Percentiles rank a stretch among this genome's conserved stretches.
Evolutionary conservation across 768 basidiomycete genomes (phyloP).

Genomic region (Mycena floridula): DNA sequence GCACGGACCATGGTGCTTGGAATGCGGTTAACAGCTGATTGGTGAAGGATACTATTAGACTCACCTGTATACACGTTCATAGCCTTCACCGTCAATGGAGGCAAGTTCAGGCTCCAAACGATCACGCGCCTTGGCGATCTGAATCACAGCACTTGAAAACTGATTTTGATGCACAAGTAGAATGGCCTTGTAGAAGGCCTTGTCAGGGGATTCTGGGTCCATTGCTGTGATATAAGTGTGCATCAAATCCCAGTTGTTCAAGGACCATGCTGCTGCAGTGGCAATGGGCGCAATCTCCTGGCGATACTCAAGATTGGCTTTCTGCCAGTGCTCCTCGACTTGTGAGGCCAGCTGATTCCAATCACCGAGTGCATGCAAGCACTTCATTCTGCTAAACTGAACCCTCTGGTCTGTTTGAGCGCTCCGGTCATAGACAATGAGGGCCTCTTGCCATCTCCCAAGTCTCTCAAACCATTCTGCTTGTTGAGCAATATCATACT

Average conservation of each 20-base stretch:
- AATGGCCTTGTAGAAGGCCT: constrained; percentile 94
- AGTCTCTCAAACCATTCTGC: constrained; percentile 99
- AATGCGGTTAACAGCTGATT: constrained; percentile 4
- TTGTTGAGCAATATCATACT: constrained; percentile 86
- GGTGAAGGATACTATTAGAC: background rate
- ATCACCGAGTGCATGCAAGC: constrained; percentile 94
- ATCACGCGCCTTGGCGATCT: constrained; percentile 92
- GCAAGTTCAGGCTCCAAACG: constrained; percentile 86
- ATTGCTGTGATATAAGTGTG: constrained; percentile 93
- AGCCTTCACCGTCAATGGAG: constrained; percentile 90
- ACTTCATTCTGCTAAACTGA: constrained; percentile 89
- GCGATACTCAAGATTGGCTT: constrained; percentile 75
- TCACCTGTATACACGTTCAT: constrained; percentile 95
- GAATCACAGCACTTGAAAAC: constrained; percentile 82
- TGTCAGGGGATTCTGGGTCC: constrained; percentile 88
- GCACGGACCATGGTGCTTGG: constrained; percentile 90
- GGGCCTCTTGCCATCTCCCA: constrained; percentile 92
- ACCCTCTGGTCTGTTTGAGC: constrained; percentile 70
- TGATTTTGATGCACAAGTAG: constrained; percentile 95
- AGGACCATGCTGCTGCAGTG: constrained; percentile 93
- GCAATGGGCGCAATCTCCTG: constrained; percentile 95
- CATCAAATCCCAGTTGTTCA: constrained; percentile 98
- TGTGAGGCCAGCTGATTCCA: constrained; percentile 89
- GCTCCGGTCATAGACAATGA: constrained; percentile 78
- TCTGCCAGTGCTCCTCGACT: constrained; percentile 85